Conservation (phyloP, 768 basidiomycete species). For the Boletus reticuloceps region DNA sequence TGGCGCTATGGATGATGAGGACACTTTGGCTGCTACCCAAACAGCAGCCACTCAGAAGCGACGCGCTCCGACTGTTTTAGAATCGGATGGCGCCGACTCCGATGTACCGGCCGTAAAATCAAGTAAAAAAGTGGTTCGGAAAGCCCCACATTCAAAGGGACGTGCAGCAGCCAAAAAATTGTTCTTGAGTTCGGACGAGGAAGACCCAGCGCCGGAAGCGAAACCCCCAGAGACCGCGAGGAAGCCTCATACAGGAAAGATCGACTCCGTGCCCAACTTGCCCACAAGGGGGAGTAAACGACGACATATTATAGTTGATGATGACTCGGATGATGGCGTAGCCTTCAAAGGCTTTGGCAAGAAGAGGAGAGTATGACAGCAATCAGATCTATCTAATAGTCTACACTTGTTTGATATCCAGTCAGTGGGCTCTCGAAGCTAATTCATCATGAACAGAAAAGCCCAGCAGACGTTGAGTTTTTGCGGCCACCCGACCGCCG, state of each 20-base stretch:
- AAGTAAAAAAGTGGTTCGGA: conserved; percentile 16
- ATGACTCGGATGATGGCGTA: conserved; percentile 70
- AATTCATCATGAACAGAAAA: conserved; percentile 84
- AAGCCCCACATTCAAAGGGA: conserved; percentile 30
- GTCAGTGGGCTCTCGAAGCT: conserved; percentile 11
- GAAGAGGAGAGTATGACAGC: conserved; percentile 21
- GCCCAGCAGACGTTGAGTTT: conserved; percentile 79
- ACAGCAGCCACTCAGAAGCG: conserved; percentile 17
- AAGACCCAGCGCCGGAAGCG: conserved; percentile 15
- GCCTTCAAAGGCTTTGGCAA: conserved; percentile 64
- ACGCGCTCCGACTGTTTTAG: conserved; percentile 33
- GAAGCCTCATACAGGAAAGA: conserved; percentile 6
- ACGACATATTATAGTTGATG: conserved; percentile 46
- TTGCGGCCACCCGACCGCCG: conserved; percentile 84
- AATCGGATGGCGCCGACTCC: conserved; percentile 39
- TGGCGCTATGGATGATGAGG: conserved; percentile 19
- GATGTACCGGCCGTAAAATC: conserved; percentile 16
- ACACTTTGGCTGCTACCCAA: conserved; percentile 20
- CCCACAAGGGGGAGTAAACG: conserved; percentile 21
- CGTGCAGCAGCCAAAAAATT: conserved; percentile 33
- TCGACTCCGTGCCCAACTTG: neutral
- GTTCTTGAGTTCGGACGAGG: conserved; percentile 54
- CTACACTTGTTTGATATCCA: neutral
- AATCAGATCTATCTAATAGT: conserved; percentile 1
- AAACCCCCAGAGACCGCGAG: neutral